Evolutionary conservation across 2,329 filamentous ascomycete genomes (phyloP), one percentile per base, ranked within the genome.

Genomic region (Ceratocystis destructans): DNA sequence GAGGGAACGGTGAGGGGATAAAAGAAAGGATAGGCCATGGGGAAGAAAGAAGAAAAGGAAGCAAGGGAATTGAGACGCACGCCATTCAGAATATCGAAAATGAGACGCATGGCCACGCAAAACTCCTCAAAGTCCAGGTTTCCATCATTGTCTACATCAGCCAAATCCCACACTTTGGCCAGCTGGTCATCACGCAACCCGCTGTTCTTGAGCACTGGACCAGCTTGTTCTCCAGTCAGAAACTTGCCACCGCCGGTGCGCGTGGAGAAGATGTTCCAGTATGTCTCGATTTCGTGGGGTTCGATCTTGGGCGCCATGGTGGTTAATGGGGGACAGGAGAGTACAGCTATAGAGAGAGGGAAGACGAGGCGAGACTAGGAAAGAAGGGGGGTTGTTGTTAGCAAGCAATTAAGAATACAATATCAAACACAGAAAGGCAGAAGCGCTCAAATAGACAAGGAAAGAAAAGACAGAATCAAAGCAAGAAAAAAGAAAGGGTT

Each of bases 101-200:
- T 96, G 73, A 99, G 80, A 73, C 94, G 85, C 94, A 99, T 99
- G 48, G 92, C 94, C 67, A 99, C 94, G 76, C 94, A 99, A 76
- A 99, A 99, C 80, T 99, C 94, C 78, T 99, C 94, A 79, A 99
- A 99, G 77, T 99, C 94, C 65, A 99, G 81, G 76, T 95, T 95
- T 69, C 94, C 94, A 79, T 99, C 94, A 72, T 92, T 92, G 77
- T 99, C 94, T 69, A 99, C 90, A 75, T 99, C 94, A 67, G 94
- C 90, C 69, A 99, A 82, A 73, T 99, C 94, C 94, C 94, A 99
- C 69, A 99, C 90, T 72, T 87, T 84, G 78, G 97, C 94, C n/a
- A 99, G 86, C 78, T 99, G 93, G 73, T 82, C 81, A 72, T 85
- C 83, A 66, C 81, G 80, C 69, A 85, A 75, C 12, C 83, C 83